Conservation (phyloP, 768 basidiomycete genomes). For the Kwoniella dejecticola region DNA sequence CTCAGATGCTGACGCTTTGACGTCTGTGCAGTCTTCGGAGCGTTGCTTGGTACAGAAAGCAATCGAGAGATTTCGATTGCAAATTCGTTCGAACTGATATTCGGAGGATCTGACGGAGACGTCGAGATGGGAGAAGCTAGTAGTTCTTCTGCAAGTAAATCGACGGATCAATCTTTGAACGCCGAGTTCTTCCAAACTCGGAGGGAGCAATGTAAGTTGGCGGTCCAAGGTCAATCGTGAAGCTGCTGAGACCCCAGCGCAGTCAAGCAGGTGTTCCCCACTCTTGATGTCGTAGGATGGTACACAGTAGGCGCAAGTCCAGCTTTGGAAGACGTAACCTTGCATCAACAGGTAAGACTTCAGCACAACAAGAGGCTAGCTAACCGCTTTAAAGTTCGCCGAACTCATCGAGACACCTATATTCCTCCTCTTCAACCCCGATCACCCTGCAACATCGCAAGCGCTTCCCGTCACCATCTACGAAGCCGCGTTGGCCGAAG, state of each 20-base stretch:
- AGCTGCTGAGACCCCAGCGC: slow-evolving; percentile 8
- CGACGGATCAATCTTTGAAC: slow-evolving; percentile 55
- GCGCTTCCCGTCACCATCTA: slow-evolving; percentile 90
- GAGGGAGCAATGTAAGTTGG: slow-evolving; percentile 76
- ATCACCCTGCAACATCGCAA: slow-evolving; percentile 60
- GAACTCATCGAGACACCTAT: slow-evolving; percentile 84
- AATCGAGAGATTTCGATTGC: slow-evolving; percentile 96
- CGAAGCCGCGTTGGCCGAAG: slow-evolving; percentile 77
- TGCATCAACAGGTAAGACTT: slow-evolving; percentile 78
- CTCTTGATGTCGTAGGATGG: slow-evolving; percentile 97
- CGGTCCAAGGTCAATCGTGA: too few relatives aligned
- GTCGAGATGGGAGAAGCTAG: slow-evolving; percentile 53
- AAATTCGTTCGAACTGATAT: slow-evolving; percentile 89
- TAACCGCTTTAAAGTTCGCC: too few relatives aligned
- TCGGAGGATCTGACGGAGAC: slow-evolving; percentile 60
- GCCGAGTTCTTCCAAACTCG: slow-evolving; percentile 78
- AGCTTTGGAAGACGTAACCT: slow-evolving; percentile 70
- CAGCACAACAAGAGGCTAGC: too few relatives aligned
- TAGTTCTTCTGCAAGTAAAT: neutral
- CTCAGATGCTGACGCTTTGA: too few relatives aligned
- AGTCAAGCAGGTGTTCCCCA: slow-evolving; percentile 99
- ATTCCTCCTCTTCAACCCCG: slow-evolving; percentile 66
- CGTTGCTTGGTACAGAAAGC: slow-evolving; percentile 87
- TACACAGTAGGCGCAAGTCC: slow-evolving; percentile 83
- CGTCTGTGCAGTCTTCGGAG: slow-evolving; percentile 76